Base-by-base conservation (phyloP, 1,284 basidiomycete species). In the Heterobasidion irregulare region DNA sequence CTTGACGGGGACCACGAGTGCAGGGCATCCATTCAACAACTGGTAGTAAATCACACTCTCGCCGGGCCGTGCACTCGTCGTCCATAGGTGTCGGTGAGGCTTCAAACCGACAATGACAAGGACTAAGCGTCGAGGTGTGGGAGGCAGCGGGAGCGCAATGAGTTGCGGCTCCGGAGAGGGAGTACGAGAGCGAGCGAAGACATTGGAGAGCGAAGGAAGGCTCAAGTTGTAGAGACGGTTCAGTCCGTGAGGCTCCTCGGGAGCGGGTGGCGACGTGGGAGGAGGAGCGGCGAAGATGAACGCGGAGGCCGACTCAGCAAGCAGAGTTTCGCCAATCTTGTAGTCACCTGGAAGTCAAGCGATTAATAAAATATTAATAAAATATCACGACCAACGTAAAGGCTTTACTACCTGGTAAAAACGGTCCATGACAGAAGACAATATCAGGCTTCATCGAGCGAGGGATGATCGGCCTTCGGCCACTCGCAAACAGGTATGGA, bases 361-460 rank as follows among this genome's bases (percentile, higher is more conserved):
- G 38, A 53, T 55, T 3, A 41, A 12, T 41, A 54, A 26, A 26
- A 4, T 4, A 53, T 55, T 3, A 41, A 12, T 41, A 54, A 26
- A 26, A 4, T 4, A 26, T 26, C 26, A 33, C 46, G 41, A 18
- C 15, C 36, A 53, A 8, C n/a, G 47, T 12, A 33, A 49, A 49
- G 19, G 32, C 15, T 35, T 57, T 65, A 56, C 26, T 53, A 77
- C 80, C 80, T 63, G 69, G 68, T 38, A 84, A 68, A 68, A 84
- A 85, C 5, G 82, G 83, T 1, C 80, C 80, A 64, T 85, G 81
- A 59, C 79, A 84, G 62, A 84, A 84, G n/a, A 84, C 67, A 8
- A 85, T 67, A 65, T 85, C 84, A 32, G 83, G 82, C 63, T 75
- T 83, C 75, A 84, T 79, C 12, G 74, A 74, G 43, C 83, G 72